A percentile compares a stretch with the other conserved stretches of the same genome.
These are phyloP conservation scores for Cyclocybe cylindracea DNA, from an alignment of 768 basidiomycete species.

Conservation along the genomic window DNA sequence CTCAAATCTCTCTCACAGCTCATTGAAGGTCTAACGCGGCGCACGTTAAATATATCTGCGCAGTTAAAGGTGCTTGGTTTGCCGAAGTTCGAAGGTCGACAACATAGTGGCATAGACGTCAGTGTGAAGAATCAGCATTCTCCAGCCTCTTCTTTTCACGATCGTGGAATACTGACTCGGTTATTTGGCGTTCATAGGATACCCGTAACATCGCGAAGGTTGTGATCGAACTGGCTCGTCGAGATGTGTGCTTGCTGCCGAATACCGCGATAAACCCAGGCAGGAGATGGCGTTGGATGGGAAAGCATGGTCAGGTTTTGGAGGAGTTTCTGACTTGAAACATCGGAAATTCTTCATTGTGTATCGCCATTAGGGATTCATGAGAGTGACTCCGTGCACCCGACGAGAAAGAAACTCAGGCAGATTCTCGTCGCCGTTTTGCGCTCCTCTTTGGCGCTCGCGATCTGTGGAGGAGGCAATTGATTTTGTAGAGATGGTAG, in stretches of 20 bases:
- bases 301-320: slow-evolving; percentile 66
- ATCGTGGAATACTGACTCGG: slow-evolving; percentile 15
- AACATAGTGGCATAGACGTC: slow-evolving; percentile 91
- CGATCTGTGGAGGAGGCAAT: too few species aligned
- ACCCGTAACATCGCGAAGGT: slow-evolving; percentile 87
- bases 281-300: slow-evolving; percentile 87
- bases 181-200: slow-evolving; percentile 55
- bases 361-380: slow-evolving; percentile 21
- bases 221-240: slow-evolving; percentile 72
- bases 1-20: slow-evolving; percentile 18
- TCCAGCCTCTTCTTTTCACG: slow-evolving; percentile 14
- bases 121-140: slow-evolving; percentile 32
- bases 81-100: slow-evolving; percentile 76
- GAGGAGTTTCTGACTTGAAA: slow-evolving; percentile 38
- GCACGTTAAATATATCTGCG: slow-evolving; percentile 65
- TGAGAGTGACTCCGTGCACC: slow-evolving; percentile 15
- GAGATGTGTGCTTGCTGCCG: slow-evolving; percentile 66
- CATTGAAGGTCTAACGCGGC: slow-evolving; percentile 25
- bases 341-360: slow-evolving; percentile 7
- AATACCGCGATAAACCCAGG: slow-evolving; percentile 71
- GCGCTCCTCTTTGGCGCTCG: too few species aligned
- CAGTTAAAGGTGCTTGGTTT: slow-evolving; percentile 77
- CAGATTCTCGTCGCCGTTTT: too few species aligned
- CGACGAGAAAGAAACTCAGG: too few species aligned
- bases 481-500: too few species aligned